Evolutionary conservation across 2,329 filamentous ascomycete genomes (phyloP), one percentile per base, ranked within the genome.

Genomic region (Fusarium praegraminearum): DNA sequence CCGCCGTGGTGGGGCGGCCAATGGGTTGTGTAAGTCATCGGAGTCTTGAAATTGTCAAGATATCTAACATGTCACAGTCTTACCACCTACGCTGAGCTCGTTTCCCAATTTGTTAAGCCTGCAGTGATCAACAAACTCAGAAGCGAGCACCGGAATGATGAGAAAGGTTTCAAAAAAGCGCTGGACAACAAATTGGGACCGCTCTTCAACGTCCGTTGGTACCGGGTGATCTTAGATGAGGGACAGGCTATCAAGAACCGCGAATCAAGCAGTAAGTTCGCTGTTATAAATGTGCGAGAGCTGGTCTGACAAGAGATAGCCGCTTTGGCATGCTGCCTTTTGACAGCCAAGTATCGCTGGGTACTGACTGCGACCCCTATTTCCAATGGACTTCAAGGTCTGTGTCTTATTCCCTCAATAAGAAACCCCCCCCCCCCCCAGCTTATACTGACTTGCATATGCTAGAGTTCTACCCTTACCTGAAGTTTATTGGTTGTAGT

Each of bases 1-100:
- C 4, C 16, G 9, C 9, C 5, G 18, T 40, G 36, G 36, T 40
- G 36, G n/a, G n/a, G 36, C 1, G 5, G n/a, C n/a, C n/a, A 12
- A 1, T 40, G n/a, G 36, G 36, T 22, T 40, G 36, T 40, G 36
- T 22, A 40, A 40, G 36, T 40, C n/a, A 40, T 22, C 36, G 12
- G 3, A 2, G 18, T 13, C n/a, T 20, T 11, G 18, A 7, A 12
- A 1, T 38, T 38, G 18, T 2, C 9, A 20, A 0, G n/a, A 38
- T 40, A 22, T 13, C 36, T 40, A 13, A 40, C n/a, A 13, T 22
- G 6, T 13, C 8, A 20, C 12, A 40, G 36, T 8, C n/a, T 40
- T 12, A 40, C n/a, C 3, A 40, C 36, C n/a, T 40, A 40, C 36
- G 7, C 36, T 40, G n/a, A 40, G n/a, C 36, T 40, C 3, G 4